Evolutionary conservation across 352 stramenopile species (phyloP), one percentile per base, ranked within the genome.

Genomic region (Globisporangium emineosum): DNA sequence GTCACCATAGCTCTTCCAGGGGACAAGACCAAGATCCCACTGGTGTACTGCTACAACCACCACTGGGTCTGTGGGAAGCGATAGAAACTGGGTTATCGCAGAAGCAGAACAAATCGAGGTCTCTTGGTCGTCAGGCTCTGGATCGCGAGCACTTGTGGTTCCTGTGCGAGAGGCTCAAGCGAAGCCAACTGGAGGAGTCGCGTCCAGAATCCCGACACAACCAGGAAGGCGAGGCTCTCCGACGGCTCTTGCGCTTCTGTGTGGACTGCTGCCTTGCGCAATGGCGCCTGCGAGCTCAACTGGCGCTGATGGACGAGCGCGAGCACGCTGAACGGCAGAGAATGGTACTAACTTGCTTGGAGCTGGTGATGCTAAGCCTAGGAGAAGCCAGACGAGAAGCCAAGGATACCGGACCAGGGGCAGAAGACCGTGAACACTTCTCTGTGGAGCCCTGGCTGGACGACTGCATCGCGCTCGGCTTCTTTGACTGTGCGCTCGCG

Each of bases 131-230:
- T 17, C 37, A 45, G 7, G 1, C 17, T 45, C 33, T 79, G 19
- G 65, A 67, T n/a, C 53, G 42, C 2, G 60, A 82, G 17, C 72
- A 82, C 29, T 32, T 82, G 5, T 30, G 49, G 8, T 78, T 76
- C 51, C 29, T 82, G 12, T 64, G 13, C 1, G 27, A 59, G 53
- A 15, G 8, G 13, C 29, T 54, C 33, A 40, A 25, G 42, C 32
- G 51, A 10, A 37, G 4, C 0, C 60, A 43, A 13, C 35, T 42
- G n/a, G 30, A 10, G 32, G 32, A 12, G 3, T 33, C 29, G 13
- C 6, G 8, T 8, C 17, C 12, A 33, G 19, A 19, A 8, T 3
- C 3, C 1, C 19, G 3, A 8, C 13, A 9, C 15, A 19, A n/a
- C 13, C 49, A 42, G 19, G 33, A 17, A 53, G 27, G 17, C 4